Evolutionary conservation across 2,329 filamentous ascomycete genomes (phyloP), one percentile per base, ranked within the genome.

Genomic region (Drechslerella coelobrocha): DNA sequence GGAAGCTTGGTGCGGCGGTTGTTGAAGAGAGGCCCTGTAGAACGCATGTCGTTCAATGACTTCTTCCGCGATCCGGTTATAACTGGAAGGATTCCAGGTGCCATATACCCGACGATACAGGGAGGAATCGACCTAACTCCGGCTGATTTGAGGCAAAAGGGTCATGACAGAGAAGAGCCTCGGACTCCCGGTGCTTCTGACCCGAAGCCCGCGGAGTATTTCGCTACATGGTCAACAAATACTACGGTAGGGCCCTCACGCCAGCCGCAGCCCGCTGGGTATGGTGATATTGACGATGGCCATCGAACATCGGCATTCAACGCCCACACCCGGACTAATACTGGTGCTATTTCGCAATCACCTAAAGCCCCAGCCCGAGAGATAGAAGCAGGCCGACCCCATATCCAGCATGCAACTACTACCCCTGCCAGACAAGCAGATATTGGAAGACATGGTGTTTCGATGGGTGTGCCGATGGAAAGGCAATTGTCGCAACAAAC

Each of bases 1-100:
- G 43, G n/a, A 12, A 65, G 60, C 24, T 81, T 97, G 17, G 92
- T 97, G 68, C 86, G 91, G 45, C 84, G 84, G 39, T 83, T 99
- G 14, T 81, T 99, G 73, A 97, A 93, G 81, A 87, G 90, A 66
- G 93, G 88, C 68, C 91, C 94, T 0, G 86, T 90, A 3, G 91
- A 96, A 78, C 85, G 94, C 65, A 84, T 96, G 78, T 89, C 86
- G 61, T 97, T 97, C 75, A 87, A 91, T 55, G 86, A 89, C 73
- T 94, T 97, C 78, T 97, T 97, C 79, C 82, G 81, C 14, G 88
- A 93, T 76, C 80, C 84, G 27, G 87, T 94, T 27, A 85, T 96
- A 56, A 85, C 84, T 10, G 84, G 84, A 19, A 84, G 88, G 2
- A 97, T 97, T 75, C 91, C 92, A 0, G 90, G 89, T 54, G 77